Conservation (phyloP, 352 stramenopile genomes). For the Pythium scleroteichum region DNA sequence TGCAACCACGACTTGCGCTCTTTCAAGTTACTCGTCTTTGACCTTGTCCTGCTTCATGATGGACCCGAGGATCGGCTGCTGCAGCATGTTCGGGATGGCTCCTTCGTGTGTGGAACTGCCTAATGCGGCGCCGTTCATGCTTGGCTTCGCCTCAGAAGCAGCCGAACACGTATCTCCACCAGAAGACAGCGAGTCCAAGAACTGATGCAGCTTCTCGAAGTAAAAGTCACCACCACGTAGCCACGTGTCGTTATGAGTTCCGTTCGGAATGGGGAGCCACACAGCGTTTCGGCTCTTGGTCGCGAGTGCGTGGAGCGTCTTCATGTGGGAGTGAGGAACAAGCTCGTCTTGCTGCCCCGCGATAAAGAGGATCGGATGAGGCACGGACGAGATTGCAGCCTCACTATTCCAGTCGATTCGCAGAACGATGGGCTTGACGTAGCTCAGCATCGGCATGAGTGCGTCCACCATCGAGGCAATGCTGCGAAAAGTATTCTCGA, state of each 20-base stretch:
- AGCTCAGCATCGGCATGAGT: constrained; percentile 90
- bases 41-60: constrained; percentile 28
- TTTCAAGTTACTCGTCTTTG: constrained; percentile 17
- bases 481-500: constrained; percentile 95
- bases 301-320: constrained; percentile 69
- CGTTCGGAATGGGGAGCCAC: constrained; percentile 83
- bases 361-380: constrained; percentile 90
- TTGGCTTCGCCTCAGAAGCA: constrained; percentile 19
- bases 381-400: constrained; percentile 53
- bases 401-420: constrained; percentile 91
- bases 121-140: neutral
- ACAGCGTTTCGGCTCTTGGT: constrained; percentile 46
- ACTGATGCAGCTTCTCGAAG: constrained; percentile 66
- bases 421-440: constrained; percentile 90
- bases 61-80: constrained; percentile 54
- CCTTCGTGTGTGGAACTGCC: constrained; percentile 38
- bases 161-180: constrained; percentile 20
- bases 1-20: too few species aligned
- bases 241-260: constrained; percentile 96
- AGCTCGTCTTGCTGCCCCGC: constrained; percentile 90
- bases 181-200: constrained; percentile 50
- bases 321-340: constrained; percentile 91
- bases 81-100: constrained; percentile 69
- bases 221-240: constrained; percentile 88
- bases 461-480: constrained; percentile 94